phyloP scores from a whole-genome alignment of 1,284 basidiomycete genomes.

The Puccinia horiana region DNA sequence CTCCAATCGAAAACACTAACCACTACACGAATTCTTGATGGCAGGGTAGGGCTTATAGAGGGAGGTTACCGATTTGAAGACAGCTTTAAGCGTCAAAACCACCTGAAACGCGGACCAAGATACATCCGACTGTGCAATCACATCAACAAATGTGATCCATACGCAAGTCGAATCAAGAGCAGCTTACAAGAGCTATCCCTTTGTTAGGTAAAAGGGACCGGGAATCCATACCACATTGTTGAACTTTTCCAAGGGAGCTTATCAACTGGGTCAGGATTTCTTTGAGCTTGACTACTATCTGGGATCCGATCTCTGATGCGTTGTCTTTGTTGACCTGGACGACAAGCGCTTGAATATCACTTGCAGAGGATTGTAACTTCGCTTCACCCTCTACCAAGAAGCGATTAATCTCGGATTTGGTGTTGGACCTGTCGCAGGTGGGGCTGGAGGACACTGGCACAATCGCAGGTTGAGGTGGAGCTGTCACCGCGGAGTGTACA shows the following conservation, averaged over 20 bases:
- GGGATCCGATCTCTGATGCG: neutral
- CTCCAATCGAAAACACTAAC: neutral
- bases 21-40: neutral
- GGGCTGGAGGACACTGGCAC: neutral
- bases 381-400: neutral
- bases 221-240: constrained; percentile 10
- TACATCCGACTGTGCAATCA: constrained; percentile 6
- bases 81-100: constrained; percentile 21
- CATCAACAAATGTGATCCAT: neutral
- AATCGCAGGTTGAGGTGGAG: neutral
- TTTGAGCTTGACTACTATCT: neutral
- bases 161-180: neutral
- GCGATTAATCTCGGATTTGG: constrained; percentile 12
- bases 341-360: neutral
- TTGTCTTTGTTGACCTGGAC: neutral
- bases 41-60: constrained; percentile 24
- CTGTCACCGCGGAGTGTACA: neutral
- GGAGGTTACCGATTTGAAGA: constrained; percentile 3
- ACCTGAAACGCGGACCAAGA: constrained; percentile 32
- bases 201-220: neutral
- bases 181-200: neutral
- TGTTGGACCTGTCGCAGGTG: neutral
- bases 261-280: neutral
- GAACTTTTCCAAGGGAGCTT: neutral
- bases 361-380: neutral